A percentile compares a stretch with the other conserved stretches of the same genome.
Conservation (phyloP, 2,329 filamentous ascomycete genomes). For the Fusarium falciforme region DNA sequence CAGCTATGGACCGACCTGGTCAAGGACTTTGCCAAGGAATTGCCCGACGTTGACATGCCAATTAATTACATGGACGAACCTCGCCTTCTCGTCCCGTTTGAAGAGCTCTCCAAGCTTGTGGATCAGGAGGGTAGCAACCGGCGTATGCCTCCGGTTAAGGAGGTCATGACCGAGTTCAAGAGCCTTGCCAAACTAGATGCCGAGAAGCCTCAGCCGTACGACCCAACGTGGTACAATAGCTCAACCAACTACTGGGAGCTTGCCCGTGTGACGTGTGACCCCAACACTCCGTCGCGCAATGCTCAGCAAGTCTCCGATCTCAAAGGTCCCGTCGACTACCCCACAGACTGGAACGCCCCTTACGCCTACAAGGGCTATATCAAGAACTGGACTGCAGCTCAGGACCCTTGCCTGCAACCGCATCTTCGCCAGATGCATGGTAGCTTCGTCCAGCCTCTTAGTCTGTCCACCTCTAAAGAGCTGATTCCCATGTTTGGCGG, state of each 20-base stretch:
- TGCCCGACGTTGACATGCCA: conserved; percentile 75
- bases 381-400: conserved; percentile 67
- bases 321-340: conserved; percentile 48
- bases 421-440: conserved; percentile 64
- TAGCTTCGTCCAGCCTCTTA: conserved; percentile 66
- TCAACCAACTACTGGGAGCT: conserved; percentile 70
- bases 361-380: conserved; percentile 62
- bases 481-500: conserved; percentile 72
- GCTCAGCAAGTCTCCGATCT: conserved; percentile 47
- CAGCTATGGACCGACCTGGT: conserved; percentile 63
- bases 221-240: conserved; percentile 60
- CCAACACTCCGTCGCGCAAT: conserved; percentile 61
- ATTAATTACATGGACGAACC: conserved; percentile 75
- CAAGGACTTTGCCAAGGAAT: conserved; percentile 60
- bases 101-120: conserved; percentile 65
- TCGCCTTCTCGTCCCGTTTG: conserved; percentile 69
- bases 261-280: conserved; percentile 66
- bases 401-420: conserved; percentile 70
- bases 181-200: conserved; percentile 53
- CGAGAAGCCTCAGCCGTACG: conserved; percentile 49
- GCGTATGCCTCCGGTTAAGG: conserved; percentile 54
- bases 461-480: conserved; percentile 62
- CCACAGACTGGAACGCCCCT: conserved; percentile 48
- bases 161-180: conserved; percentile 58
- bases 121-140: conserved; percentile 59